Conservation (phyloP, 495 filamentous ascomycete species). For the Penicillium silybi region DNA sequence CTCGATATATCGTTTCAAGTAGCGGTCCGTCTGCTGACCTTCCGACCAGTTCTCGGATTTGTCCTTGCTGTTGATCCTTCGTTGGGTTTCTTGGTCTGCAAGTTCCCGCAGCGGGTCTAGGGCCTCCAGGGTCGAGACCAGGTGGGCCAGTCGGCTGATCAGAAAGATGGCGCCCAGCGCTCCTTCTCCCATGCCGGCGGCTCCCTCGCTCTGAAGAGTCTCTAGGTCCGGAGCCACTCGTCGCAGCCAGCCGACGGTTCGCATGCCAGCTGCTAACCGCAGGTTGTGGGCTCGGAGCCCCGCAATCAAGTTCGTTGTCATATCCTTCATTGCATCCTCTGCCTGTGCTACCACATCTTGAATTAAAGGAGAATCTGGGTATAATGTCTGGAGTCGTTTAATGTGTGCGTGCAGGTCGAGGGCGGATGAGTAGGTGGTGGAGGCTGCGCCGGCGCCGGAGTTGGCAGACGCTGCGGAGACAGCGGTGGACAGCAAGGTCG, state of each 20-base stretch:
- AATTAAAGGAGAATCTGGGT: conserved; percentile 73
- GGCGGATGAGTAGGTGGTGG: conserved; percentile 83
- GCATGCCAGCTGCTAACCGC: conserved; percentile 86
- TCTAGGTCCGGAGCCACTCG: conserved; percentile 81
- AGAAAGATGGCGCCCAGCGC: conserved; percentile 80
- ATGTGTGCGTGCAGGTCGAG: conserved; percentile 94
- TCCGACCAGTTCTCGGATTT: conserved; percentile 53
- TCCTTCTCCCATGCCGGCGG: conserved; percentile 49
- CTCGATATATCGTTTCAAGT: conserved; percentile 92
- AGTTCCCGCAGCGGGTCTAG: conserved; percentile 82
- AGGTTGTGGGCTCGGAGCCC: conserved; percentile 71
- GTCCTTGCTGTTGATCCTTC: conserved; percentile 25
- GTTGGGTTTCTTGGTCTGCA: conserved; percentile 77
- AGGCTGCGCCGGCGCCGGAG: conserved; percentile 44
- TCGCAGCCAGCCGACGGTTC: conserved; percentile 88
- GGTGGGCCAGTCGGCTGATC: conserved; percentile 75
- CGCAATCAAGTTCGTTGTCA: conserved; percentile 80
- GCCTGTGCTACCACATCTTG: conserved; percentile 70
- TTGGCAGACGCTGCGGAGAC: conserved; percentile 58
- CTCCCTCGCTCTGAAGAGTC: conserved; percentile 37
- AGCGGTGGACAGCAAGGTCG: conserved; percentile 73
- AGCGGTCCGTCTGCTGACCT: conserved; percentile 91
- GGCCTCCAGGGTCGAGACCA: conserved; percentile 76
- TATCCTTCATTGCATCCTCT: conserved; percentile 82
- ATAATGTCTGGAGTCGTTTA: conserved; percentile 75